phyloP scores from a whole-genome alignment of 2,329 filamentous ascomycete species.

The Aspergillus japonicus region DNA sequence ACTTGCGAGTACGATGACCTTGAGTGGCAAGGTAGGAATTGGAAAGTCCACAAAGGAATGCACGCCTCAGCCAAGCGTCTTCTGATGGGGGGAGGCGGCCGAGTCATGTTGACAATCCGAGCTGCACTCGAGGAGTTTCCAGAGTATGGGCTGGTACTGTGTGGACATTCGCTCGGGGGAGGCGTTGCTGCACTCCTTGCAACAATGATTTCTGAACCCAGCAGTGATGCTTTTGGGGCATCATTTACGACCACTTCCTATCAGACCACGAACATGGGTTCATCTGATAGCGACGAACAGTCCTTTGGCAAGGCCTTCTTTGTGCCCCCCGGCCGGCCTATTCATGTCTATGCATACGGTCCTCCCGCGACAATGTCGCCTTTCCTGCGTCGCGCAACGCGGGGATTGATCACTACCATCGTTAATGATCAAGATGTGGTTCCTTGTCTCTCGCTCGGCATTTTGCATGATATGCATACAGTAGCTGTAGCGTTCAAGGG shows the following conservation, averaged over 20 bases:
- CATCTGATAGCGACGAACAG: slow-evolving; percentile 31
- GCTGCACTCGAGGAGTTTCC: slow-evolving; percentile 65
- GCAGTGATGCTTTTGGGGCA: slow-evolving; percentile 48
- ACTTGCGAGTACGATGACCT: slow-evolving; percentile 69
- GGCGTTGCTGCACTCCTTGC: slow-evolving; percentile 69
- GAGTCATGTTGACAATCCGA: slow-evolving; percentile 65
- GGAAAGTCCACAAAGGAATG: slow-evolving; percentile 73
- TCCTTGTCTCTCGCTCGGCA: slow-evolving; percentile 69
- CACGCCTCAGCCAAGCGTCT: slow-evolving; percentile 69
- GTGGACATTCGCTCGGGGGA: slow-evolving; percentile 68
- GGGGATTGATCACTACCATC: slow-evolving; percentile 71
- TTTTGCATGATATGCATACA: slow-evolving; percentile 72
- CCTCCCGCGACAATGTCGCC: slow-evolving; percentile 71
- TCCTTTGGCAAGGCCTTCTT: slow-evolving; percentile 37
- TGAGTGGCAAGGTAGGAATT: slow-evolving; percentile 59
- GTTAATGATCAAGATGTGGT: slow-evolving; percentile 73
- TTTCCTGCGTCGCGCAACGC: slow-evolving; percentile 66
- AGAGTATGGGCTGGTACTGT: slow-evolving; percentile 68
- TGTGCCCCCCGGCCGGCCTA: slow-evolving; percentile 66
- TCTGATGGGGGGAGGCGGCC: slow-evolving; percentile 65
- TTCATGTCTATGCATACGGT: slow-evolving; percentile 78
- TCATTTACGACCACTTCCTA: slow-evolving; percentile 62
- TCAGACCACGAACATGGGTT: slow-evolving; percentile 35
- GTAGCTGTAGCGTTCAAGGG: slow-evolving; percentile 71
- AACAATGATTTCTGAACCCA: slow-evolving; percentile 67